Conservation (phyloP, 352 stramenopile species). For the Aphanomyces astaci region DNA sequence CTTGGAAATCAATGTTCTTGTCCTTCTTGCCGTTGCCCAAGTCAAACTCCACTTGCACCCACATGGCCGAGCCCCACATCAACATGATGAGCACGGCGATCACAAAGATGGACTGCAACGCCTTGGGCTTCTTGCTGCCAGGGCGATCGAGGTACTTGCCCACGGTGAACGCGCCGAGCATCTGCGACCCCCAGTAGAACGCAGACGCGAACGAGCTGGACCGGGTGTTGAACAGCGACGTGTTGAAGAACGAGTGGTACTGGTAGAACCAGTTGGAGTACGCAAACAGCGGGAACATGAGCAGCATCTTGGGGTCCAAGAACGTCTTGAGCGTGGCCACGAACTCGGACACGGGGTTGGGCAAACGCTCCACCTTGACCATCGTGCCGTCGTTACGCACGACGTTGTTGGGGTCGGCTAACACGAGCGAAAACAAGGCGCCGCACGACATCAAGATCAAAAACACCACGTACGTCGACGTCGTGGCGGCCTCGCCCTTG, state of each 20-base stretch:
- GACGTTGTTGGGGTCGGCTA: slow-evolving; percentile 30
- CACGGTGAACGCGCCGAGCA: slow-evolving; percentile 29
- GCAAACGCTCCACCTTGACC: slow-evolving; percentile 19
- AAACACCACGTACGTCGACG: slow-evolving; percentile 52
- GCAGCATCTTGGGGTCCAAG: slow-evolving; percentile 21
- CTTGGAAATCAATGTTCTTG: slow-evolving; percentile 30
- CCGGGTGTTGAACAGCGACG: slow-evolving; percentile 35
- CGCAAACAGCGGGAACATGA: slow-evolving; percentile 38
- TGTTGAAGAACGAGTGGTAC: slow-evolving; percentile 52
- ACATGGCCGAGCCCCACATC: slow-evolving; percentile 39
- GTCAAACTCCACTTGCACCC: slow-evolving; percentile 31
- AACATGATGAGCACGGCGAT: slow-evolving; percentile 29
- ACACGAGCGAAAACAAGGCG: slow-evolving; percentile 34
- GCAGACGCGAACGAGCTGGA: slow-evolving; percentile 33
- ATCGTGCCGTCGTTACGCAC: slow-evolving; percentile 26
- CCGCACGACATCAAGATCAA: slow-evolving; percentile 44
- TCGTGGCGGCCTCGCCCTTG: slow-evolving; percentile 9
- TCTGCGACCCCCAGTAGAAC: slow-evolving; percentile 42
- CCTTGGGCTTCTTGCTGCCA: slow-evolving; percentile 11
- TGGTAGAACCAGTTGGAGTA: slow-evolving; percentile 68
- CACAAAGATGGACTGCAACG: slow-evolving; percentile 8
- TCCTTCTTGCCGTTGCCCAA: slow-evolving; percentile 26
- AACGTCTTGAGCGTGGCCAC: background rate
- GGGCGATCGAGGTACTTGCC: slow-evolving; percentile 30
- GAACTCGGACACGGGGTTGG: background rate